phyloP scores from a whole-genome alignment of 352 stramenopile species.

The Chrysophaeum taylorii region DNA sequence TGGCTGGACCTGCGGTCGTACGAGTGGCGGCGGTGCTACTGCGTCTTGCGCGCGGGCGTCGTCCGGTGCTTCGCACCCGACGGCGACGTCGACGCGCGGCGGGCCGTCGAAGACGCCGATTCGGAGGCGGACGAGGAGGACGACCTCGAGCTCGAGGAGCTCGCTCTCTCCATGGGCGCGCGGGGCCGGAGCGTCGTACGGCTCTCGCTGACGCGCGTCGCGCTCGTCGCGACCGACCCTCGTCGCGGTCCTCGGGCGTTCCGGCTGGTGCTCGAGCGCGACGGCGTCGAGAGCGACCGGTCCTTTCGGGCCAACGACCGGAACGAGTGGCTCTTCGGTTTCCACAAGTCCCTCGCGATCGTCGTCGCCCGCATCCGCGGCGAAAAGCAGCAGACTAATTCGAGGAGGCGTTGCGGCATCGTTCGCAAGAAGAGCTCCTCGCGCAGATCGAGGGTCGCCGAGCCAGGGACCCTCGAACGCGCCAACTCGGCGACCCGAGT shows the following conservation, averaged over 20 bases:
- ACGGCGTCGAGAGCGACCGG: background rate
- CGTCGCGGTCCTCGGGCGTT: background rate
- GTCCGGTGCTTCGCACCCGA: background rate
- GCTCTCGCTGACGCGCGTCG: background rate
- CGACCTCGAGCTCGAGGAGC: background rate
- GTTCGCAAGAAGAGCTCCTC: too few relatives aligned
- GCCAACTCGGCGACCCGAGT: too few relatives aligned
- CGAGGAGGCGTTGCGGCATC: too few relatives aligned
- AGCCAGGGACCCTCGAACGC: too few relatives aligned
- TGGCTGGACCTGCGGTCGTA: background rate
- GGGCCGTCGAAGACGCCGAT: background rate
- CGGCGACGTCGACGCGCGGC: too few relatives aligned
- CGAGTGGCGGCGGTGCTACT: background rate
- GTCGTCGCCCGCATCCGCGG: background rate
- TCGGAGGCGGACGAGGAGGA: background rate
- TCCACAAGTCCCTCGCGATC: background rate
- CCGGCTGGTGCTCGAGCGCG: background rate
- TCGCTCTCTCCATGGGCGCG: background rate
- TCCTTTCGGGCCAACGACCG: background rate
- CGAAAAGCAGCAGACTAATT: too few relatives aligned
- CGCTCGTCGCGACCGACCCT: background rate
- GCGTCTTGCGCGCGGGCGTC: background rate
- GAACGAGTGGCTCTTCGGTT: background rate
- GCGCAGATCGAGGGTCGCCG: too few relatives aligned
- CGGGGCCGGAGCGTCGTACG: background rate